Evolutionary conservation across 495 filamentous ascomycete genomes (phyloP), one percentile per base, ranked within the genome.

Genomic region (Talaromyces proteolyticus): DNA sequence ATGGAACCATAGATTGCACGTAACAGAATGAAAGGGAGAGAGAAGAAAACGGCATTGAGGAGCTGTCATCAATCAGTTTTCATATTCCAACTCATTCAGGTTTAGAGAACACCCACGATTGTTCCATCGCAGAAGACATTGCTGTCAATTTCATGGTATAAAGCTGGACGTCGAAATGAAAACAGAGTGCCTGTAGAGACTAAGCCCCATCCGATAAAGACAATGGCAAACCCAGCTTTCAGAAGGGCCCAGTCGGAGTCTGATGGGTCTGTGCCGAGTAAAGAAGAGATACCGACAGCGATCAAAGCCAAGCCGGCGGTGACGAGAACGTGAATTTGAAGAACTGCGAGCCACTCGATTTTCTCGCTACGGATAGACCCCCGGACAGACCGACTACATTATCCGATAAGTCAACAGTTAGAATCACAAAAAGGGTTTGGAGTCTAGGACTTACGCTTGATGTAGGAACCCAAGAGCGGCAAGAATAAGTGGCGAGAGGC

Each of bases 401-500:
- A n/a, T n/a, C n/a, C n/a, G n/a, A n/a, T n/a, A n/a, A n/a, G n/a
- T n/a, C n/a, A n/a, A n/a, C n/a, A n/a, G n/a, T n/a, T n/a, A n/a
- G n/a, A n/a, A n/a, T n/a, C n/a, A n/a, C n/a, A n/a, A n/a, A n/a
- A n/a, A n/a, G n/a, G n/a, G n/a, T n/a, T n/a, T n/a, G 6, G 39
- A 45, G 26, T 2, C 5, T 17, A 14, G 25, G 18, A 57, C 69
- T 52, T 50, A 74, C 73, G 67, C 59, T 55, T 74, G 69, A 41
- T 70, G 66, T 0, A 74, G 55, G 24, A 73, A 49, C 1, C 68
- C 66, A 53, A 56, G 57, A 4, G 52, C 42, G 1, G 61, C 63
- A 17, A 73, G 59, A n/a, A 76, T 56, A 6, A 76, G 55, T 14
- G 73, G 71, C 1, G 68, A 71, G 4, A 74, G 50, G 4, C 73